phyloP scores from a whole-genome alignment of 2,329 filamentous ascomycete species.

The Exophiala dermatitidis region DNA sequence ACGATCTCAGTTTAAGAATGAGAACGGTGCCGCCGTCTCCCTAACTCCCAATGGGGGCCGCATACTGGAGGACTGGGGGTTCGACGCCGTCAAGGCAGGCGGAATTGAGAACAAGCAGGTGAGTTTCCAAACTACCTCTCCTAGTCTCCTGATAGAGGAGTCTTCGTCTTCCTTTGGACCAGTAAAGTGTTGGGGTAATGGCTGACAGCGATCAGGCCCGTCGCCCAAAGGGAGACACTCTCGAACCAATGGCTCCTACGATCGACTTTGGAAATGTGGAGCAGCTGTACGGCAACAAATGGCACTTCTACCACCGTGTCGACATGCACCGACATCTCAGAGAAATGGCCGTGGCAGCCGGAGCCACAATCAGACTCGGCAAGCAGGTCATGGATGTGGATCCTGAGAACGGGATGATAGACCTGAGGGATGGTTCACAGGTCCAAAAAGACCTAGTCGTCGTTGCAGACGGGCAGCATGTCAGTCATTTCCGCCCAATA shows the following conservation, averaged over 20 bases:
- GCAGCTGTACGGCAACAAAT: conserved; percentile 24
- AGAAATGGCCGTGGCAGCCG: conserved; percentile 28
- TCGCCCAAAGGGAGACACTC: conserved; percentile 25
- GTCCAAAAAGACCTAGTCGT: conserved; percentile 36
- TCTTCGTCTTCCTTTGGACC: too few species aligned
- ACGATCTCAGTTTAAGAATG: conserved; percentile 31
- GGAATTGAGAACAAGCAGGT: conserved; percentile 26
- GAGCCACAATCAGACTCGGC: conserved; percentile 26
- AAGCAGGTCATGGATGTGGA: conserved; percentile 29
- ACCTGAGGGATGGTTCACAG: conserved; percentile 29
- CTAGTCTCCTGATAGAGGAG: neutral
- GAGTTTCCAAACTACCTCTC: neutral
- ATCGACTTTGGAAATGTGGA: conserved; percentile 22
- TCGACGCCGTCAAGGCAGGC: conserved; percentile 25
- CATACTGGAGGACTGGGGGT: conserved; percentile 29
- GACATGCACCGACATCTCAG: conserved; percentile 38
- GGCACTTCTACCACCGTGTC: conserved; percentile 36
- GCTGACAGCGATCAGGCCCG: conserved; percentile 14
- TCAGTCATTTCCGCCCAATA: conserved; percentile 22
- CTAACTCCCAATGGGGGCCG: conserved; percentile 31
- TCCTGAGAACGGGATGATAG: conserved; percentile 27
- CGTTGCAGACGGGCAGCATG: conserved; percentile 31
- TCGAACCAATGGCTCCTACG: conserved; percentile 27
- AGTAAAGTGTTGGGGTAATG: too few species aligned
- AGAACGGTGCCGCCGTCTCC: conserved; percentile 32